Base-by-base conservation (phyloP, 257 asterid species). In the Capsicum chinense region DNA sequence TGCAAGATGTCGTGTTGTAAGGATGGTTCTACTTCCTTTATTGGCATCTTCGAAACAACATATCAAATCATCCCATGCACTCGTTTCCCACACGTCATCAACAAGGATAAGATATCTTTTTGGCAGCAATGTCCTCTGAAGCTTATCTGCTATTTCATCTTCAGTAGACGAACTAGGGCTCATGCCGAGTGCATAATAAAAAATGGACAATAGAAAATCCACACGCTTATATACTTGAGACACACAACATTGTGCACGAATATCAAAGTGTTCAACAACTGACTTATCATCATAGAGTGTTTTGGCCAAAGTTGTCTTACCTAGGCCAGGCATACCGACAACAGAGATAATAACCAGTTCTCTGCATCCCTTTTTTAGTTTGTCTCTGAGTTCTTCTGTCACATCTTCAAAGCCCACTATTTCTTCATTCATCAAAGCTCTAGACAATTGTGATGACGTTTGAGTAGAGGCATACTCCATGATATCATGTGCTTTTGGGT, bases 281-380 rank as follows among this genome's bases (percentile, higher is more conserved):
- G 12, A 16, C 7, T 4, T 12, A 44, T 68, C 83, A 67, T 15
- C 15, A 4, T 37, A 84, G 10, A 79, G 52, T 54, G 14, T 84
- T 5, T 37, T n/a, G 50, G 85, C 81, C 21, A 82, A 60, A 26
- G 66, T 86, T 1, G 86, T 86, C 54, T 83, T 79, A 8, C 86
- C 86, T 0, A 60, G 3, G 11, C 86, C 84, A 14, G 63, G 52
- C 88, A 86, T 86, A 16, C 88, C 82, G 6, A 67, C 59, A 42
- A 86, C 79, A 5, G 81, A 37, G 1, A 86, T 67, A 3, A 79
- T 71, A 16, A 68, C 86, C 5, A 16, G 84, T 1, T 14, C 50
- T 6, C 4, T 13, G 3, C 86, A 17, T 56, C 86, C 84, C 4
- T 71, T 56, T 0, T 47, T 50, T 13, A 86, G 74, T 48, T 35